Percentiles rank a stretch among this genome's conserved stretches.
Evolutionary conservation across 371 early-diverging fungal genomes (phyloP).

Genomic region (Mortierella sp.): DNA sequence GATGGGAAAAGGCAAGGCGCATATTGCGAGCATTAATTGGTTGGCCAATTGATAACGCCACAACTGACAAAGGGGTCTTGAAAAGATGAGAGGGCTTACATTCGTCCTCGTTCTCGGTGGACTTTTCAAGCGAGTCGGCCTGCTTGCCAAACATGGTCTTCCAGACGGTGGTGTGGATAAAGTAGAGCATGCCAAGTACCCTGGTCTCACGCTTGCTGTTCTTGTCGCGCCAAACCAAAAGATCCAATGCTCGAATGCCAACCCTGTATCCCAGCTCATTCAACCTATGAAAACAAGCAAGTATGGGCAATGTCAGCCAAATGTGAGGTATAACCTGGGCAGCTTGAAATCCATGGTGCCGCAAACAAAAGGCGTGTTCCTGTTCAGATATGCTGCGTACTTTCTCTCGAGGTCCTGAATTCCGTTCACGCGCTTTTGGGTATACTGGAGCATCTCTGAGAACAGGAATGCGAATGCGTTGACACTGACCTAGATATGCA

Average conservation of each 20-base stretch:
- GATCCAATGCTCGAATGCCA: constrained; percentile 88
- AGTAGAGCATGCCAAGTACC: constrained; percentile 87
- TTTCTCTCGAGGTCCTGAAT: constrained; percentile 96
- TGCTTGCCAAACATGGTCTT: constrained; percentile 93
- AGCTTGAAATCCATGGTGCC: too few species aligned
- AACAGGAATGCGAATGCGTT: constrained; percentile 92
- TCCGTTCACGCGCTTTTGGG: constrained; percentile 93
- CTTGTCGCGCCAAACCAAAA: constrained; percentile 90
- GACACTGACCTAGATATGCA: constrained; percentile 78
- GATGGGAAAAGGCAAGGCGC: not conserved
- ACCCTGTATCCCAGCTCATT: constrained; percentile 95
- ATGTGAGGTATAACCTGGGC: not conserved
- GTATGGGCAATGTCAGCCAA: not conserved
- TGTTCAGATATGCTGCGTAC: constrained; percentile 57
- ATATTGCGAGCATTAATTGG: not conserved
- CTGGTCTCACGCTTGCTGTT: constrained; percentile 88
- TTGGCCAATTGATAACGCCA: not conserved
- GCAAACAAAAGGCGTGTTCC: too few species aligned
- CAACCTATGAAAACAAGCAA: constrained; percentile 67
- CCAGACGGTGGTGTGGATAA: constrained; percentile 95
- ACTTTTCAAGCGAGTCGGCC: constrained; percentile 94
- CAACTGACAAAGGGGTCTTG: not conserved
- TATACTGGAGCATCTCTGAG: constrained; percentile 95
- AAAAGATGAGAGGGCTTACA: constrained; percentile 64
- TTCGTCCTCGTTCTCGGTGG: constrained; percentile 96